Percentiles rank a stretch among this genome's conserved stretches.
phyloP scores from a whole-genome alignment of 2,329 filamentous ascomycete species.

The Fusarium brevicatenulatum region DNA sequence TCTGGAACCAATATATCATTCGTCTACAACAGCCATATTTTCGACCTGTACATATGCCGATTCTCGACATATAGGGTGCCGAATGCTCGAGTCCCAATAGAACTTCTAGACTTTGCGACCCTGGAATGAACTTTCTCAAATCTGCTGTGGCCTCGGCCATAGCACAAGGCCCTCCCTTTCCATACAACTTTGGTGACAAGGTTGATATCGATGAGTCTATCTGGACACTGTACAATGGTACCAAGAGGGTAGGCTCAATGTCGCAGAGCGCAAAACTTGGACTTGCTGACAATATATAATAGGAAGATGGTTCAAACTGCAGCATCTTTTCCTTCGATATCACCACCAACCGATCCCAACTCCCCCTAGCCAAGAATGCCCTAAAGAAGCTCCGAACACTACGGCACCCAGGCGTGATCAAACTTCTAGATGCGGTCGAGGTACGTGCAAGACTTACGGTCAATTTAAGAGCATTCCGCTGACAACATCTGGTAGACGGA shows the following conservation, averaged over 20 bases:
- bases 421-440: constrained; percentile 93
- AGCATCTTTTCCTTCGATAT: constrained; percentile 98
- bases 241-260: constrained; percentile 74
- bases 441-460: constrained; percentile 55
- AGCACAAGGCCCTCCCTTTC: constrained; percentile 91
- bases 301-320: constrained; percentile 95
- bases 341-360: constrained; percentile 77
- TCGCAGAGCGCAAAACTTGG: background rate
- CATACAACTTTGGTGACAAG: constrained; percentile 91
- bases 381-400: constrained; percentile 93
- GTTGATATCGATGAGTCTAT: constrained; percentile 94
- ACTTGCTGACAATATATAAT: background rate
- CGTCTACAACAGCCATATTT: constrained; percentile 5
- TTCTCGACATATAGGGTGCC: background rate
- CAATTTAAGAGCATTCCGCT: constrained; percentile 26
- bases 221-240: constrained; percentile 96
- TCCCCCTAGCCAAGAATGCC: constrained; percentile 92
- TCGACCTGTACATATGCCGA: constrained; percentile 1
- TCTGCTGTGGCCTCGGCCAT: constrained; percentile 97
- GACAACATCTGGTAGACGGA: constrained; percentile 73
- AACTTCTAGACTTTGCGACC: background rate
- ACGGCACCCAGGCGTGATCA: constrained; percentile 93
- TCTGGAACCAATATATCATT: constrained; percentile 25
- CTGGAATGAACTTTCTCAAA: constrained; percentile 93
- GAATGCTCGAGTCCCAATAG: background rate